These are phyloP conservation scores for Penicillium decumbens DNA, from an alignment of 2,329 filamentous ascomycete species.

Conservation along the genomic window DNA sequence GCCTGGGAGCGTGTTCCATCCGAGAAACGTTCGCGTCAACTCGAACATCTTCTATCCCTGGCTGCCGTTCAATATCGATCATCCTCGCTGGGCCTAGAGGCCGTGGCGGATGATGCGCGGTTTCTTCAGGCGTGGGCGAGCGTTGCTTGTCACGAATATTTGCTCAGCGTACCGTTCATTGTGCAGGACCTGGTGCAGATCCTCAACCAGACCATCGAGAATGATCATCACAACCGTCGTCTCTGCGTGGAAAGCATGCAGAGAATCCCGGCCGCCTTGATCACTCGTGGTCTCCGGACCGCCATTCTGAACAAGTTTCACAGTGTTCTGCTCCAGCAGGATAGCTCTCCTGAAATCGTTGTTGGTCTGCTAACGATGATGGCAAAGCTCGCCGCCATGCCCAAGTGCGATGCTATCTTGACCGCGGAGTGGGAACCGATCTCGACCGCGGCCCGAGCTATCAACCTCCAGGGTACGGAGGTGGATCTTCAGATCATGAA, in stretches of 20 bases:
- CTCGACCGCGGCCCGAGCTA: conserved; percentile 35
- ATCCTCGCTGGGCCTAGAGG: conserved; percentile 26
- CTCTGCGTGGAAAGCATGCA: conserved; percentile 36
- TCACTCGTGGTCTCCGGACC: conserved; percentile 37
- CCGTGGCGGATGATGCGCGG: conserved; percentile 22
- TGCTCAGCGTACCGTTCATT: conserved; percentile 32
- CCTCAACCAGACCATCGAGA: conserved; percentile 32
- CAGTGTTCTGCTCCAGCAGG: conserved; percentile 29
- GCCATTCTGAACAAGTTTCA: conserved; percentile 34
- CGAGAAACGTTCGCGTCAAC: conserved; percentile 30
- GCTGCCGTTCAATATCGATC: conserved; percentile 28
- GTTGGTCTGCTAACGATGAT: conserved; percentile 37
- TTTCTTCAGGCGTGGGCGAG: conserved; percentile 38
- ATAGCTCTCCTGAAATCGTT: conserved; percentile 24
- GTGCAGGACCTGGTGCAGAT: conserved; percentile 34
- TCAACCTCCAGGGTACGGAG: conserved; percentile 30
- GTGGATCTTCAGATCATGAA: conserved; percentile 35
- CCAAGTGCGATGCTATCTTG: conserved; percentile 36
- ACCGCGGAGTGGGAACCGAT: conserved; percentile 35
- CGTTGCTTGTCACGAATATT: conserved; percentile 39
- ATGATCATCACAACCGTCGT: conserved; percentile 25
- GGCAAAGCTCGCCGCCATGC: conserved; percentile 38
- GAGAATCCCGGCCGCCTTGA: conserved; percentile 34
- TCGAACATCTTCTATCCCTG: conserved; percentile 32
- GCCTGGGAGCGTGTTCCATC: conserved; percentile 28